Conservation (phyloP, 2,329 filamentous ascomycete species). For the Alternaria sp. region DNA sequence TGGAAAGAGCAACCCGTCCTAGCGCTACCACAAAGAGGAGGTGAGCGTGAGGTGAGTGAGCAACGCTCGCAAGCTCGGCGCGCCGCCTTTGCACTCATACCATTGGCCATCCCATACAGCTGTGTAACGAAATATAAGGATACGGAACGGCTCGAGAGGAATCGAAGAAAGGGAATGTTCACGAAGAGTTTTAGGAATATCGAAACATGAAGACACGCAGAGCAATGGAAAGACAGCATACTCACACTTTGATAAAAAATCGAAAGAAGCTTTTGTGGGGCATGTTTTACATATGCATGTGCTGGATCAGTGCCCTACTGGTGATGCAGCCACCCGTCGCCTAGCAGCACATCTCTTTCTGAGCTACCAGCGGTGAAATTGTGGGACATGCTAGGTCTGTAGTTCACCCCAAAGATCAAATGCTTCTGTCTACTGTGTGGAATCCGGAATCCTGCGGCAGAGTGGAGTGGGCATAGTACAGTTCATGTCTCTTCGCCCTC, state of each 20-base stretch:
- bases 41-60: constrained; percentile 17
- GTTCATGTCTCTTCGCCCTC: constrained; percentile 11
- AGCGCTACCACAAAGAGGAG: constrained; percentile 12
- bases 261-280: constrained; percentile 1
- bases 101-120: not conserved
- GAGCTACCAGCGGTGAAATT: constrained; percentile 15
- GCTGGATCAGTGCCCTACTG: constrained; percentile 1
- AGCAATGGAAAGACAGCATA: not conserved
- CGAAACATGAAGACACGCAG: not conserved
- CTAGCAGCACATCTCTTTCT: constrained; percentile 8
- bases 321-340: constrained; percentile 32
- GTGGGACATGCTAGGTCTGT: not conserved
- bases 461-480: constrained; percentile 16
- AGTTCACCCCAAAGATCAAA: not conserved
- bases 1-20: constrained; percentile 16
- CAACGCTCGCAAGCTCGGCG: constrained; percentile 4
- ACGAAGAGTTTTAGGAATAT: not conserved
- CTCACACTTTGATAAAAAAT: not conserved
- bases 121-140: not conserved
- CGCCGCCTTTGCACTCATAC: not conserved
- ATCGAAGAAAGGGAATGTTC: not conserved
- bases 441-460: not conserved
- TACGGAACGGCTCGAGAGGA: not conserved
- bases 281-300: constrained; percentile 23
- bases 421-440: not conserved